A percentile compares a stretch with the other conserved stretches of the same genome.
Evolutionary conservation across 805 yeast genomes (phyloP).

Genomic region (Kurtzmaniella fragi): DNA sequence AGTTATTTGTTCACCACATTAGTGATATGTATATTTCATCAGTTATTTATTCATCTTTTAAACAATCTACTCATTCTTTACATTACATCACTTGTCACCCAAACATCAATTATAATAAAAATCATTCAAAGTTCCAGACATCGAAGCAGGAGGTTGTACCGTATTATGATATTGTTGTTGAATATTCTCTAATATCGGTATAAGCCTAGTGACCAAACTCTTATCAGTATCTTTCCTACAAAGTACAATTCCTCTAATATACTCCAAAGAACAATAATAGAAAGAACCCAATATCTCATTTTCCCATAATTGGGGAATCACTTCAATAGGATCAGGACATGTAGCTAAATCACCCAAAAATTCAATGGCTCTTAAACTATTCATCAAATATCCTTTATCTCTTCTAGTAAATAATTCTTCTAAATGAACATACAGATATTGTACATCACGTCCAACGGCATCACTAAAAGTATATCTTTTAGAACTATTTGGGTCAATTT

Average conservation of each 20-base stretch:
- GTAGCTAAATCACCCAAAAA: conserved; percentile 35
- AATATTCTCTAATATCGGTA: conserved; percentile 22
- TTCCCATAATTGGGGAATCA: conserved; percentile 48
- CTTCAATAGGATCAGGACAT: conserved; percentile 28
- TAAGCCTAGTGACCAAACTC: conserved; percentile 20
- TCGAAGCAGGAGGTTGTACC: conserved; percentile 28
- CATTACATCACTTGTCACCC: not conserved
- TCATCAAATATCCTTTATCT: conserved; percentile 33
- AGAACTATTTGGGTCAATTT: conserved; percentile 32
- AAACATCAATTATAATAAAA: conserved; percentile 18
- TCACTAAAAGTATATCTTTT: conserved; percentile 35
- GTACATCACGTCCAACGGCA: conserved; percentile 33
- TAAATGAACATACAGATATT: conserved; percentile 31
- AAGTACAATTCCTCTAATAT: conserved; percentile 60
- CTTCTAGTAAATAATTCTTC: conserved; percentile 35
- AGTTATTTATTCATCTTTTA: too few relatives aligned
- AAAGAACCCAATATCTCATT: conserved; percentile 54
- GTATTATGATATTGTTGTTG: conserved; percentile 26
- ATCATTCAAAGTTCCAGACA: conserved; percentile 30
- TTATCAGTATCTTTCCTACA: conserved; percentile 43
- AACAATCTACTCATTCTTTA: not conserved
- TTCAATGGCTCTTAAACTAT: conserved; percentile 37
- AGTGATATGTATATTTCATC: too few relatives aligned
- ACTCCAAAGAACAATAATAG: conserved; percentile 72
- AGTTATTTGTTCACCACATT: too few relatives aligned